phyloP scores from a whole-genome alignment of 371 early-diverging fungal species.

The Mucor plumbeus region DNA sequence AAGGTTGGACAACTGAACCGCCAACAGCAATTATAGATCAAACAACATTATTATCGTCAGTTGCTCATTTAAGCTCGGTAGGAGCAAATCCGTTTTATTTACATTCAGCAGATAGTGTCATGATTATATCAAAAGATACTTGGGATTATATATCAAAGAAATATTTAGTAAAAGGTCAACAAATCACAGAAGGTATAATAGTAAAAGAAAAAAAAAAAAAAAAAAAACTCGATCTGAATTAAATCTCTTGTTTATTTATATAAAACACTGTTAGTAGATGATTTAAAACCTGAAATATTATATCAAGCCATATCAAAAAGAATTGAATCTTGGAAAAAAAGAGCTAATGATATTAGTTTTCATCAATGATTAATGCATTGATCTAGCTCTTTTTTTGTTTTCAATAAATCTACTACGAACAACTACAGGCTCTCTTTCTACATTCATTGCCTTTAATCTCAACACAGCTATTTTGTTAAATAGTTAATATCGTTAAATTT shows the following conservation, averaged over 20 bases:
- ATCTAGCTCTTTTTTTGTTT: conserved; percentile 45
- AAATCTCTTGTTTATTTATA: no score
- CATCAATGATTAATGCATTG: conserved; percentile 42
- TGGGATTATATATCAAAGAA: conserved; percentile 32
- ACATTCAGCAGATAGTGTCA: conserved; percentile 26
- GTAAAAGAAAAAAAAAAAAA: no score
- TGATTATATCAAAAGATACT: conserved; percentile 34
- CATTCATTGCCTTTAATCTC: conserved; percentile 44
- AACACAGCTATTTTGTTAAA: conserved; percentile 36
- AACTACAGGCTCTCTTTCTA: conserved; percentile 43
- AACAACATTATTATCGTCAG: background rate
- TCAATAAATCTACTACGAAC: conserved; percentile 32
- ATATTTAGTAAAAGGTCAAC: conserved; percentile 24
- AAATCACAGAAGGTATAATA: conserved; percentile 22
- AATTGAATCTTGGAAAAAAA: conserved; percentile 20
- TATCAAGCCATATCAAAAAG: conserved; percentile 12
- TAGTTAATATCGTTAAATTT: no score
- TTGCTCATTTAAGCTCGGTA: background rate
- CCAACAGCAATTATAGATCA: conserved; percentile 20
- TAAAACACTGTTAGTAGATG: background rate
- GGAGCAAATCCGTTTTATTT: conserved; percentile 22
- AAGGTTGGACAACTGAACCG: conserved; percentile 32
- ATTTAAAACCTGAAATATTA: background rate
- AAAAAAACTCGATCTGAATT: no score
- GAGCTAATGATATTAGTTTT: background rate